Base-by-base conservation (phyloP, 768 basidiomycete species). In the Mycena alexandri region DNA sequence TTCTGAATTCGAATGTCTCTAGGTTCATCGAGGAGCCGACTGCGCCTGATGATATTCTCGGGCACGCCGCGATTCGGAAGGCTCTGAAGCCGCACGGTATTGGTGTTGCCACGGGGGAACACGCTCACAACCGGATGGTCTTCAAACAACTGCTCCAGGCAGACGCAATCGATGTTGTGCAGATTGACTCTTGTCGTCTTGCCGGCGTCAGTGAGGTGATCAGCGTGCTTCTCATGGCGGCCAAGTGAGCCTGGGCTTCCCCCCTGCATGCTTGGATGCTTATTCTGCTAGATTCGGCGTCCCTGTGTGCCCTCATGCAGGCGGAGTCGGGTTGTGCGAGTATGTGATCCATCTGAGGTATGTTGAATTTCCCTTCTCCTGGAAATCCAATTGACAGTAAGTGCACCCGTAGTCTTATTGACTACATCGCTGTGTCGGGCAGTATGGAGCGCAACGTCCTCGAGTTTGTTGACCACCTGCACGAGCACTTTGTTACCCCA, bases 21-120 rank as follows among this genome's bases (percentile, higher is more conserved):
- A 93, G 90, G 90, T 97, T 96, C 80, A 96, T 96, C 69, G 95
- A 97, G 76, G 95, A 97, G 74, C 95, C 95, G 0, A 96, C 94
- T 3, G 95, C 94, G 0, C 95, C 93, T 0, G 95, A 96, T 73
- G 95, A 96, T 76, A 90, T 94, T 67, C 87, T 96, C 12, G 93
- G 94, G 4, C 93, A 94, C 67, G 93, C 92, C 22, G 84, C 90
- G 11, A 89, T 95, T 65, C 88, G 93, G 65, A 92, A 87, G 75
- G 93, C 87, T 10, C 83, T 97, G 46, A 90, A 90, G 72, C 90
- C 90, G 10, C 78, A 90, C 74, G 90, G 91, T 0, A 96, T 97
- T 67, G 93, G 94, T 34, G 95, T 97, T 43, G 95, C 95, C 5
- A 97, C 96, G 0, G 96, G 95, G 29, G 96, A 98, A 81, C 95